Base-by-base conservation (phyloP, 345 rosid genomes). In the Raphanus raphanistrum region DNA sequence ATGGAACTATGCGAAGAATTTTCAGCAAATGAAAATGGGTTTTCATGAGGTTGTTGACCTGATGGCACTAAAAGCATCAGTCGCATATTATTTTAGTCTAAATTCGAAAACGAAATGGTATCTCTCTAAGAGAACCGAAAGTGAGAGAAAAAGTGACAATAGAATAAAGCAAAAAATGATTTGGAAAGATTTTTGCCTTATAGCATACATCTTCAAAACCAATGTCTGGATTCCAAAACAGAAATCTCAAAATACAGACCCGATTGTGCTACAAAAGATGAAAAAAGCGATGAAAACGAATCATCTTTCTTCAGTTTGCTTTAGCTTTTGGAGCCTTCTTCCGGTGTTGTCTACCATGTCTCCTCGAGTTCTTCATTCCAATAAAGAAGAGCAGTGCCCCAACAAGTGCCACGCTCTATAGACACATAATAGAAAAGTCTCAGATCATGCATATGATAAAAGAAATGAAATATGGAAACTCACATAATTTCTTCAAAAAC, bases 321-420 rank as follows among this genome's bases (percentile, higher is more conserved):
- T 90, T 90, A 17, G 89, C n/a, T 62, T 91, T 91, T 15, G 83
- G 88, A 52, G 79, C 50, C 89, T 85, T 91, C 70, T 84, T 91
- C 89, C 83, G 84, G 32, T 70, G 81, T 36, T 87, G 91, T 55
- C 90, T 85, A 76, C 87, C 82, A 32, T 80, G 79, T 75, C 87
- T 90, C 77, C 87, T 84, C 11, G 95, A 87, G 85, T 92, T 92
- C 82, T 82, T 86, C 95, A 90, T 92, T 71, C 97, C 97, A 63
- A 90, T 83, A 63, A 85, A 92, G 78, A 86, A 90, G 21, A 92
- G 84, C 74, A 92, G 72, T 52, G 88, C 95, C 26, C 97, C 97
- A 36, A 92, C 72, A 1, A 92, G 82, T 12, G 97, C 93, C 75
- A 92, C 29, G 81, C 83, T 87, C 97, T 92, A 21, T 21, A 21